phyloP scores from a whole-genome alignment of 2,329 filamentous ascomycete species.

The Microdochium nivale region DNA sequence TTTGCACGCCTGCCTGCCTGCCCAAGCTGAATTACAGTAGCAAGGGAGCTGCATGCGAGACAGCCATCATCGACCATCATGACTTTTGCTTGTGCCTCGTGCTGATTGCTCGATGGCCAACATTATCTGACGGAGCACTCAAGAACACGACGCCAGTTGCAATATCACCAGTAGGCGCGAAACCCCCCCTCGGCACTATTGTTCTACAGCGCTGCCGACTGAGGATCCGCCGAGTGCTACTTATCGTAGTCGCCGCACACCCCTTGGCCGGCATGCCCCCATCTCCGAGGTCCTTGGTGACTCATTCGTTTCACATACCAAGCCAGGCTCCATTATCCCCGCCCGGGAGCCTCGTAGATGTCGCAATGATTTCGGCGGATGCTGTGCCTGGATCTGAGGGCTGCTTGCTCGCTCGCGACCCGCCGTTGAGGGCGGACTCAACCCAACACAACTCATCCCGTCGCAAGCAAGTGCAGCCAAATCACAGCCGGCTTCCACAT shows the following conservation, averaged over 20 bases:
- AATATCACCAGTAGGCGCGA: background rate
- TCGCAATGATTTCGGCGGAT: background rate
- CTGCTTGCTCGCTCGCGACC: background rate
- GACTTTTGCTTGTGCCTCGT: background rate
- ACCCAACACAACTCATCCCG: too few relatives aligned
- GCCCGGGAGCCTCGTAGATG: background rate
- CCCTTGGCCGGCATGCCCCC: background rate
- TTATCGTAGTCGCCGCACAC: background rate
- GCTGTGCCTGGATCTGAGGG: background rate
- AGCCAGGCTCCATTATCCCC: background rate
- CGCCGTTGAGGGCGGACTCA: background rate
- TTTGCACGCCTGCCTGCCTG: background rate
- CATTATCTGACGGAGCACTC: too few relatives aligned
- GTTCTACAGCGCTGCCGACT: background rate
- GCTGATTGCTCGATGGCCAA: too few relatives aligned
- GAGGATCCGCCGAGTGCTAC: background rate
- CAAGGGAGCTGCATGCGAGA: background rate
- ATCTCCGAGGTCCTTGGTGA: constrained; percentile 7
- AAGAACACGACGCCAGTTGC: too few relatives aligned
- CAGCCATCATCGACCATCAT: background rate
- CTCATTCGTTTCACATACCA: constrained; percentile 9
- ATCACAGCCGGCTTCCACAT: too few relatives aligned
- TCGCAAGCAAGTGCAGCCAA: too few relatives aligned
- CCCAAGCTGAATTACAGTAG: background rate
- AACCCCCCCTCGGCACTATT: background rate